phyloP scores from a whole-genome alignment of 345 rosid species.

The Populus davidiana region DNA sequence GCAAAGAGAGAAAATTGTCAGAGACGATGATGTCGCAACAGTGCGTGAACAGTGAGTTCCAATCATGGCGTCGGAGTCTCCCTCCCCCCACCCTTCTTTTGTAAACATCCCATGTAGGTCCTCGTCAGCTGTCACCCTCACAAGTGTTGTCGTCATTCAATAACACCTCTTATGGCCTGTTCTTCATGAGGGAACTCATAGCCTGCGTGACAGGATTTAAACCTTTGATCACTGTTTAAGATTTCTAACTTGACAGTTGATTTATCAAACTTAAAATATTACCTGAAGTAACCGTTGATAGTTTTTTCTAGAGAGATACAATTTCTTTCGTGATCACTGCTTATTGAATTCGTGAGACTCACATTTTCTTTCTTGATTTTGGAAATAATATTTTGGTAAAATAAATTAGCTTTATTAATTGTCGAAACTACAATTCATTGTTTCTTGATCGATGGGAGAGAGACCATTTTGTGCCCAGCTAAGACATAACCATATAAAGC shows the following conservation, averaged over 20 bases:
- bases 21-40: conserved; percentile 14
- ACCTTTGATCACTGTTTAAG: not conserved
- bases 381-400: not conserved
- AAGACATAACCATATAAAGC: not conserved
- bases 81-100: conserved; percentile 1
- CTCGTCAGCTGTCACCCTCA: conserved; percentile 19
- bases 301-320: too few relatives aligned
- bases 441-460: not conserved
- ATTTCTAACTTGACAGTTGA: not conserved
- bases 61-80: conserved; percentile 14
- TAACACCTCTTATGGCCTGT: not conserved
- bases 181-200: not conserved
- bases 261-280: not conserved
- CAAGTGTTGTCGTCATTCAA: not conserved
- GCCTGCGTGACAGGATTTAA: not conserved
- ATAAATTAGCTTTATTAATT: not conserved
- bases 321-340: too few relatives aligned
- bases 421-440: not conserved
- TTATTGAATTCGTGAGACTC: not conserved
- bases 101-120: conserved; percentile 7
- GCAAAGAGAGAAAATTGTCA: not conserved
- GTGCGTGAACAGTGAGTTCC: conserved; percentile 31
- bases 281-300: too few relatives aligned
- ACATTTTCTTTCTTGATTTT: not conserved
- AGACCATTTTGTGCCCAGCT: not conserved